Evolutionary conservation across 2,329 filamentous ascomycete genomes (phyloP).

Genomic region (Aspergillus glaucus): DNA sequence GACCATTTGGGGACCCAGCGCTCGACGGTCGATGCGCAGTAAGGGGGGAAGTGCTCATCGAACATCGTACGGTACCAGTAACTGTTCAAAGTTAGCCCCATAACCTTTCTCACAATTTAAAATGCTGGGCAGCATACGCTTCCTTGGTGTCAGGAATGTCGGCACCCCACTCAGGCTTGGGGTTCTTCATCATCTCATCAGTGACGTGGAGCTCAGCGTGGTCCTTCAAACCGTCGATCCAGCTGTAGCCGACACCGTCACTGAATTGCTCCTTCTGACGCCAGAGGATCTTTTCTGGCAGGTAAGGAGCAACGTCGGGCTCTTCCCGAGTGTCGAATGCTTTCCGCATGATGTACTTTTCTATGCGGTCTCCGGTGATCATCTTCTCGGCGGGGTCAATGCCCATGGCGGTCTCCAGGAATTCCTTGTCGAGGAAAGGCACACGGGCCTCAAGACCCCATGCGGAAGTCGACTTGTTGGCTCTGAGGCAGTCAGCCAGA

Average conservation of each 20-base stretch:
- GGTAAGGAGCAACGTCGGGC: slow-evolving; percentile 72
- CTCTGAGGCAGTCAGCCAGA: slow-evolving; percentile 88
- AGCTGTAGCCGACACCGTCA: slow-evolving; percentile 96
- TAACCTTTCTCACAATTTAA: background rate
- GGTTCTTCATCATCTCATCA: slow-evolving; percentile 98
- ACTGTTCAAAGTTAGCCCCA: slow-evolving; percentile 35
- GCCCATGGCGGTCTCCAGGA: slow-evolving; percentile 88
- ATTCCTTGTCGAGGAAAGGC: slow-evolving; percentile 95
- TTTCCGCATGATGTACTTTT: slow-evolving; percentile 97
- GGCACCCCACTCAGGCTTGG: slow-evolving; percentile 88
- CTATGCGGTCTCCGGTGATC: slow-evolving; percentile 81
- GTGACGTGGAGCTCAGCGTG: slow-evolving; percentile 82
- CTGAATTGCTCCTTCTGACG: slow-evolving; percentile 99
- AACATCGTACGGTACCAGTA: slow-evolving; percentile 99
- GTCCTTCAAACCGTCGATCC: slow-evolving; percentile 97
- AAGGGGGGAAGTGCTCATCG: slow-evolving; percentile 93
- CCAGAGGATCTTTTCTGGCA: slow-evolving; percentile 95
- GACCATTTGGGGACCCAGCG: slow-evolving; percentile 98
- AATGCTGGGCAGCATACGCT: slow-evolving; percentile 53
- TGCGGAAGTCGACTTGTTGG: slow-evolving; percentile 97
- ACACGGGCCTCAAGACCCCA: slow-evolving; percentile 98
- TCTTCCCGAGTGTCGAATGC: slow-evolving; percentile 92
- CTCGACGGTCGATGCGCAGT: slow-evolving; percentile 88
- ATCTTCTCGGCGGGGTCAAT: slow-evolving; percentile 93
- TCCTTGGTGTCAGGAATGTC: slow-evolving; percentile 97